Conservation (phyloP, 495 filamentous ascomycete genomes). For the Aspergillus avenaceus region DNA sequence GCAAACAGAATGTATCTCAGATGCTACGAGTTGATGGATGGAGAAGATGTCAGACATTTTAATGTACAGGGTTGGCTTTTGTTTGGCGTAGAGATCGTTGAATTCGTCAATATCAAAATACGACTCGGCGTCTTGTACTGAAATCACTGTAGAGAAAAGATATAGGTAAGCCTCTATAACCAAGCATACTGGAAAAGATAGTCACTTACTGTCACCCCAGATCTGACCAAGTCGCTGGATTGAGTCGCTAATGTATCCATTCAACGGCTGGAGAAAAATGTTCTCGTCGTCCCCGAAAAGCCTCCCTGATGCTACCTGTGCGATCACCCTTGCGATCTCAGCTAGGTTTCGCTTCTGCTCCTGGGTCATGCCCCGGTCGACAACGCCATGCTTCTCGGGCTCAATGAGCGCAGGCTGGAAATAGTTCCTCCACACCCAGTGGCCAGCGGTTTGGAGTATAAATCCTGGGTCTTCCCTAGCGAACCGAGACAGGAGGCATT, state of each 20-base stretch:
- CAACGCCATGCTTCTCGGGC: slow-evolving; percentile 84
- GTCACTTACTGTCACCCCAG: slow-evolving; percentile 57
- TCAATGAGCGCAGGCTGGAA: slow-evolving; percentile 82
- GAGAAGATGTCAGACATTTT: slow-evolving; percentile 98
- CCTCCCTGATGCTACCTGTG: slow-evolving; percentile 79
- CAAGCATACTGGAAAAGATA: background rate
- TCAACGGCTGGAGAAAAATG: slow-evolving; percentile 91
- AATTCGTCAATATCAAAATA: slow-evolving; percentile 98
- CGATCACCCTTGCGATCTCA: slow-evolving; percentile 86
- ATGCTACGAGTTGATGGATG: slow-evolving; percentile 82
- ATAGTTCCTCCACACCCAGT: slow-evolving; percentile 93
- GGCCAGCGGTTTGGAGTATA: slow-evolving; percentile 76
- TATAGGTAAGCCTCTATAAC: slow-evolving; percentile 18
- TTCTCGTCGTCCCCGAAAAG: slow-evolving; percentile 91
- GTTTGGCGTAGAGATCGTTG: slow-evolving; percentile 93
- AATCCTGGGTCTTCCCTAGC: slow-evolving; percentile 71
- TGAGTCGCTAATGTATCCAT: slow-evolving; percentile 81
- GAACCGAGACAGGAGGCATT: slow-evolving; percentile 70
- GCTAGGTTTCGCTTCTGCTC: slow-evolving; percentile 90
- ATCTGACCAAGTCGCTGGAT: slow-evolving; percentile 75
- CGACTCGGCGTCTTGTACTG: slow-evolving; percentile 76
- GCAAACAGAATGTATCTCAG: slow-evolving; percentile 72
- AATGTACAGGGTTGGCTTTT: slow-evolving; percentile 94
- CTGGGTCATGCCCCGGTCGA: slow-evolving; percentile 81
- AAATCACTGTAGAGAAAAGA: slow-evolving; percentile 56